Evolutionary conservation across 176 grass and related monocot genomes (phyloP).

Genomic region (Aegilops tauschii): DNA sequence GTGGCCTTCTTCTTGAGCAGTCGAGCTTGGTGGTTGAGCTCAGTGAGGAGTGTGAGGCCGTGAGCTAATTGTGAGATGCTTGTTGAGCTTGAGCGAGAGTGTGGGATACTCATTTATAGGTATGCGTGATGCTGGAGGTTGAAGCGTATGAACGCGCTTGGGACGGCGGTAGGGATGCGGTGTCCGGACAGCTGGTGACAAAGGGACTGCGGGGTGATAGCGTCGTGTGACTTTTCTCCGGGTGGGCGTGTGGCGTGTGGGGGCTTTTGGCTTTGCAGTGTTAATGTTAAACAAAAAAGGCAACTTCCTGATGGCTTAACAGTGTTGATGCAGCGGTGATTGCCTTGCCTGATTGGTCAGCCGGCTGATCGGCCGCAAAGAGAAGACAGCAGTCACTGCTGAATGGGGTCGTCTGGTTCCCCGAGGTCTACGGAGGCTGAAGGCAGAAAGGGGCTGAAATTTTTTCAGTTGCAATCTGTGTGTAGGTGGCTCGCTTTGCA

Average conservation of each 20-base stretch:
- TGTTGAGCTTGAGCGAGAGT: background rate
- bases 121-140: conserved; percentile 8
- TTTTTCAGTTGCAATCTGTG: too few species aligned
- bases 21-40: background rate
- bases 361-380: too few species aligned
- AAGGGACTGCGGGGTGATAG: background rate
- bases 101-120: conserved; percentile 29
- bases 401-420: too few species aligned
- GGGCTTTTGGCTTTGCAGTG: background rate
- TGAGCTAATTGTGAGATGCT: background rate
- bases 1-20: background rate
- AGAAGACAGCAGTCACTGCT: too few species aligned
- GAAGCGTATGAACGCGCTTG: conserved; percentile 20
- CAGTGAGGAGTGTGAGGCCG: background rate
- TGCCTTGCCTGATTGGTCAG: too few species aligned
- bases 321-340: background rate
- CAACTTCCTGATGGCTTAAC: background rate
- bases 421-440: too few species aligned
- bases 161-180: background rate
- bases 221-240: background rate
- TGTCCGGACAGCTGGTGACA: conserved; percentile 21
- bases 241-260: background rate
- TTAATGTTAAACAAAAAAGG: too few species aligned
- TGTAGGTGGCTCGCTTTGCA: too few species aligned
- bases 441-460: too few species aligned